Conservation (phyloP, 371 early-diverging fungal genomes). For the Mucor circinelloides region DNA sequence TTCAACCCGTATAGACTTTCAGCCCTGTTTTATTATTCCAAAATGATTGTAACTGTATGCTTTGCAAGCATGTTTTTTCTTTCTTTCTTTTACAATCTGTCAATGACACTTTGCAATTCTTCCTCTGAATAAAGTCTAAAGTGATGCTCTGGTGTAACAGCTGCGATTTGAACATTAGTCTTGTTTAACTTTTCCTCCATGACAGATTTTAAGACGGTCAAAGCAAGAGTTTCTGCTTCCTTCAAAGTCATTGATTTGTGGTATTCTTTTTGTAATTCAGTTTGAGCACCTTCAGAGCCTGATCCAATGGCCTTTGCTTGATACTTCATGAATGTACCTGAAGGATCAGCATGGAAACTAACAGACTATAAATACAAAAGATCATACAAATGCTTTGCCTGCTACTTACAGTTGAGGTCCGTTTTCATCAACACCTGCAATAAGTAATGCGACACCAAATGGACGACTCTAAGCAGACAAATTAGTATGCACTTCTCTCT, state of each 20-base stretch:
- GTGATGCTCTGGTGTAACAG: constrained; percentile 81
- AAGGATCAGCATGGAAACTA: constrained; percentile 95
- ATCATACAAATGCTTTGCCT: neutral
- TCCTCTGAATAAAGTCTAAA: constrained; percentile 79
- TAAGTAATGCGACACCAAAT: constrained; percentile 98
- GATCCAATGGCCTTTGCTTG: constrained; percentile 98
- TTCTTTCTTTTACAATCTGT: constrained; percentile 67
- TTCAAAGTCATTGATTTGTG: constrained; percentile 85
- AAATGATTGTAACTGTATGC: neutral
- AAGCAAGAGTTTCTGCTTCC: constrained; percentile 88
- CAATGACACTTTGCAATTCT: constrained; percentile 71
- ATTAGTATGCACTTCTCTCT: neutral
- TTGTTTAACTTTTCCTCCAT: constrained; percentile 99
- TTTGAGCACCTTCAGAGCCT: constrained; percentile 98
- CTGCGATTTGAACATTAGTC: constrained; percentile 95
- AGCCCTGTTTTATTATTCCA: constrained; percentile 4
- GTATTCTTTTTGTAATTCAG: constrained; percentile 95
- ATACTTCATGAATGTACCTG: constrained; percentile 92
- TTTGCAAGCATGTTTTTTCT: neutral
- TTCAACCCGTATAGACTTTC: too few species aligned
- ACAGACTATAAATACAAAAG: neutral
- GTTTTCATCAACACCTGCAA: constrained; percentile 97
- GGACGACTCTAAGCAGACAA: constrained; percentile 79
- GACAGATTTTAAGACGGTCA: constrained; percentile 98
- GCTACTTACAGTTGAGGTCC: constrained; percentile 95